Base-by-base conservation (phyloP, 352 stramenopile species). In the Thraustotheca clavata region DNA sequence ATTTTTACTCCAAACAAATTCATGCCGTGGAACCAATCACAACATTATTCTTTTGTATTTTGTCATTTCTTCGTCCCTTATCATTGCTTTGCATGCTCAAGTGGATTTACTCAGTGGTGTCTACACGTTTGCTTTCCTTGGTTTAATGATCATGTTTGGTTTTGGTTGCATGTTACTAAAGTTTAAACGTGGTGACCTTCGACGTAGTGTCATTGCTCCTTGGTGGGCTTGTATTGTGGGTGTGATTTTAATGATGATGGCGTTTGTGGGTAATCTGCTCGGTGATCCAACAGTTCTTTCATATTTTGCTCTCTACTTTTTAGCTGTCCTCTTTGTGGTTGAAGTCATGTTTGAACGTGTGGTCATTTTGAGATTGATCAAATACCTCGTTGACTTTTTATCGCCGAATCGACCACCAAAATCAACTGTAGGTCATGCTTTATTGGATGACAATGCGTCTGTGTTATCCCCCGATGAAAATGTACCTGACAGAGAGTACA, bases 91-190 rank as follows among this genome's bases (percentile, higher is more conserved):
- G 20, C 60, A 80, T 32, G 74, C 74, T 33, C 67, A 88, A 52
- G 76, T 86, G 32, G 76, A 67, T 32, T 72, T 70, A 26, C 72
- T 88, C 11, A 67, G 67, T 18, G 76, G 77, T 22, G 79, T 88
- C 31, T 88, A 88, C 65, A 81, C 70, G 12, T 80, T 81, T 38
- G 72, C 77, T 12, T 88, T 88, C 55, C 59, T 88, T 9, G 67
- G 60, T 0, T 76, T 88, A 14, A 86, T 88, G 75, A 73, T 59
- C 22, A 76, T 88, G 49, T 89, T 87, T 67, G 75, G 74, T 4
- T 55, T 79, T n/a, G 77, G 77, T 32, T 81, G 73, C 57, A 77
- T 86, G 43, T 24, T 86, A 12, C 75, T 89, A 34, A 87, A 87
- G 61, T 76, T 82, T 48, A 88, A 88, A 61, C 61, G 79, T 18